phyloP scores from a whole-genome alignment of 495 filamentous ascomycete genomes.

The Hypoxylon rickii region DNA sequence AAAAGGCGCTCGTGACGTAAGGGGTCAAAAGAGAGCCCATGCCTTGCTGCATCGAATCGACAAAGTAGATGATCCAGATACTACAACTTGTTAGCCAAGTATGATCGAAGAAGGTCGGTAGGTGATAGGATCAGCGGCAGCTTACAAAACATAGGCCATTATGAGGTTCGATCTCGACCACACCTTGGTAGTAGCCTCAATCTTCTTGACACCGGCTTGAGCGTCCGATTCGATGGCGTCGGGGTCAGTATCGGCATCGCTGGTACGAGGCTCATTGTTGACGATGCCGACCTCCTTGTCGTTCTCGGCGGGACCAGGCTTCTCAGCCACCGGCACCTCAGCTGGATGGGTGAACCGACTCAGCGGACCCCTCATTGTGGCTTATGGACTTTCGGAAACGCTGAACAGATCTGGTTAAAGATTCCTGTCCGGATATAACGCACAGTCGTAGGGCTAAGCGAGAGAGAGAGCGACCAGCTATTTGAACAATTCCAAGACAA shows the following conservation, averaged over 20 bases:
- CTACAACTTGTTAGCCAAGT: slow-evolving; percentile 34
- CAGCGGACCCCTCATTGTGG: slow-evolving; percentile 32
- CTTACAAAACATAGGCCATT: slow-evolving; percentile 50
- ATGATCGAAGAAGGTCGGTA: not conserved
- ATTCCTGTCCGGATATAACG: not conserved
- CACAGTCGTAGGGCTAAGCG: not conserved
- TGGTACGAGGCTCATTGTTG: slow-evolving; percentile 17
- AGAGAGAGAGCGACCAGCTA: not conserved
- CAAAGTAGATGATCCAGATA: slow-evolving; percentile 59
- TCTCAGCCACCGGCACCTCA: slow-evolving; percentile 32
- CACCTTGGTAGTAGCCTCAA: slow-evolving; percentile 53
- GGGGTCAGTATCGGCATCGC: slow-evolving; percentile 38
- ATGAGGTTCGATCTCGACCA: slow-evolving; percentile 50
- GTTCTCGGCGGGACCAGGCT: not conserved
- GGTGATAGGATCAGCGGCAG: not conserved
- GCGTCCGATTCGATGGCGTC: slow-evolving; percentile 34
- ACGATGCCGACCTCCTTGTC: slow-evolving; percentile 32
- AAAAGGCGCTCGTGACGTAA: slow-evolving; percentile 53
- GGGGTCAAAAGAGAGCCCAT: slow-evolving; percentile 46
- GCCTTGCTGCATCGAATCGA: slow-evolving; percentile 53
- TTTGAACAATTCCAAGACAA: slow-evolving; percentile 4
- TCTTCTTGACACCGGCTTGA: slow-evolving; percentile 53
- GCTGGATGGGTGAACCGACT: slow-evolving; percentile 15
- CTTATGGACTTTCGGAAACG: not conserved
- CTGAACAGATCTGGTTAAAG: not conserved